Conservation (phyloP, 2,329 filamentous ascomycete genomes). For the Exophiala oligosperma region DNA sequence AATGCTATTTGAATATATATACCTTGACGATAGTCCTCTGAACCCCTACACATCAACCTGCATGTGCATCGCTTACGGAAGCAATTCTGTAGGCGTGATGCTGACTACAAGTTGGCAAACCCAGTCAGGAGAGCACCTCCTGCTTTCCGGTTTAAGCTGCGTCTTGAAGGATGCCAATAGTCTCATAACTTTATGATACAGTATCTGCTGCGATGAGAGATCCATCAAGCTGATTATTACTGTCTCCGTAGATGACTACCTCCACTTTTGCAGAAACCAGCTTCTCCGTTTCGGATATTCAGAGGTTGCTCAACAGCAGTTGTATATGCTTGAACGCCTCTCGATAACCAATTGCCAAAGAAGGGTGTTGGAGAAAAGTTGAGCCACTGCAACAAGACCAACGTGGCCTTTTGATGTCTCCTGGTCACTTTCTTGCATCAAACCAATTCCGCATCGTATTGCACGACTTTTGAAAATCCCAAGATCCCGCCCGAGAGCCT, state of each 20-base stretch:
- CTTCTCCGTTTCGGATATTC: neutral
- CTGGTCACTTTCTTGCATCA: neutral
- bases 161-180: neutral
- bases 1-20: neutral
- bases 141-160: conserved; percentile 20
- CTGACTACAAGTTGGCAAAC: conserved; percentile 19
- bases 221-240: no score
- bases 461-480: neutral
- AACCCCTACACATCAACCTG: conserved; percentile 1
- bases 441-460: neutral
- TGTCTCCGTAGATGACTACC: neutral
- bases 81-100: conserved; percentile 12
- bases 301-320: no score
- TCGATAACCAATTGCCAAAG: no score
- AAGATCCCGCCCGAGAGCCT: neutral
- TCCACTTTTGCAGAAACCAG: neutral
- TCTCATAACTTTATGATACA: neutral
- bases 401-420: neutral
- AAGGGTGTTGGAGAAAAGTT: no score
- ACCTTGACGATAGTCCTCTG: neutral
- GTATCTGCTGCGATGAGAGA: neutral
- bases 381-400: no score
- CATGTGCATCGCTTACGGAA: conserved; percentile 18
- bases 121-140: conserved; percentile 21
- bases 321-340: no score